Base-by-base conservation (phyloP, 805 yeast species). In the Metschnikowia matae region DNA sequence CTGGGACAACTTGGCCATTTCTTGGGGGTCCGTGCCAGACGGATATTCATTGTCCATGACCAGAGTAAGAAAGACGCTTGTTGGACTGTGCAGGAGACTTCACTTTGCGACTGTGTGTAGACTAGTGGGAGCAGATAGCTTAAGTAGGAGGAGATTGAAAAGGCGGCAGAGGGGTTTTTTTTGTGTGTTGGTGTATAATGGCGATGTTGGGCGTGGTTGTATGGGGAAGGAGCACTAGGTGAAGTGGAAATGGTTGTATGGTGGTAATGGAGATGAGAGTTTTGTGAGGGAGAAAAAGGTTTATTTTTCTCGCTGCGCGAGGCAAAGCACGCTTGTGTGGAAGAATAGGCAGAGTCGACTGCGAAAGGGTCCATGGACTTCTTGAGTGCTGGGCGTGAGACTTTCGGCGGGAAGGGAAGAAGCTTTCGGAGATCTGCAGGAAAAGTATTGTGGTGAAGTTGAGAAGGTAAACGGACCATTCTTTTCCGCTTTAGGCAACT, bases 1-100 rank as follows among this genome's bases (percentile, higher is more conserved):
- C 8, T 44, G 46, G 21, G 40, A 17, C 46, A 44, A 44, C 46
- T 44, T 44, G 46, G 46, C 40, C 46, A 44, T 44, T 35, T 44
- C 46, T 33, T 34, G 37, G 23, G 46, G 40, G 40, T 44, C 40
- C 40, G 39, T 44, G 8, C 40, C 40, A 36, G 46, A 34, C 46
- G 40, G 46, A 36, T 44, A 44, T 5, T 44, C 46, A 44, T 44
- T 44, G 11, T 44, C 40, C 46, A 44, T 44, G 39, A 15, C 46
- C 37, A 41, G 26, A 10, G 37, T 11, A 15, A 10, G 32, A 15
- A 14, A 21, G 43, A 20, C 43, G 20, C 17, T n/a, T n/a, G 8
- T 11, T 20, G 20, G 13, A 11, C 15, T 15, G 20, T 5, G 37
- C 33, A 13, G 43, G 43, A 15, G 26, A 37, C 26, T 37, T 21